phyloP scores from a whole-genome alignment of 352 stramenopile species.

The Globisporangium carolinianum region DNA sequence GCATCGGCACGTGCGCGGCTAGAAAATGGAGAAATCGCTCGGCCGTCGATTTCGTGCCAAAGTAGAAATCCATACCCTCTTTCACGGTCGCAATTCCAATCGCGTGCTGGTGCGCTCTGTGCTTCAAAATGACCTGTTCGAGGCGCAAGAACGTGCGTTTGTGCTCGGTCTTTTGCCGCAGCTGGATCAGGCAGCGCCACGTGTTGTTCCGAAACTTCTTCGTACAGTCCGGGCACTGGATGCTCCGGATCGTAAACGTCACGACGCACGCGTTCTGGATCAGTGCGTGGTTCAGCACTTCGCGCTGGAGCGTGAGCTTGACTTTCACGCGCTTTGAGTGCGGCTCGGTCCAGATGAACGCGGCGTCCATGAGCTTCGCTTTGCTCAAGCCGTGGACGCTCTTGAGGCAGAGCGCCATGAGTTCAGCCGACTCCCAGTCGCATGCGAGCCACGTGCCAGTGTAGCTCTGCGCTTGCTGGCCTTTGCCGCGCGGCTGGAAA shows the following conservation, averaged over 20 bases:
- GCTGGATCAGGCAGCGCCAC: slow-evolving; percentile 64
- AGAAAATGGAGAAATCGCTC: slow-evolving; percentile 67
- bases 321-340: slow-evolving; percentile 79
- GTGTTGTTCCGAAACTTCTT: slow-evolving; percentile 68
- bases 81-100: slow-evolving; percentile 56
- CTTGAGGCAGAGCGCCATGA: slow-evolving; percentile 78
- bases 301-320: slow-evolving; percentile 55
- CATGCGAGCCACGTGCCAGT: slow-evolving; percentile 44
- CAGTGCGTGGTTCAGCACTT: slow-evolving; percentile 64
- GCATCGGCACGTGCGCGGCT: slow-evolving; percentile 49
- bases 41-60: slow-evolving; percentile 39
- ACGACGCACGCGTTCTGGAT: slow-evolving; percentile 64
- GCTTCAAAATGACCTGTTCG: slow-evolving; percentile 72
- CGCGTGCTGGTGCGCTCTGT: slow-evolving; percentile 53
- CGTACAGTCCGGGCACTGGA: slow-evolving; percentile 67
- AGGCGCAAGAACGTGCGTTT: slow-evolving; percentile 70
- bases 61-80: slow-evolving; percentile 82
- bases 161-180: slow-evolving; percentile 69
- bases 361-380: slow-evolving; percentile 70
- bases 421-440: slow-evolving; percentile 68
- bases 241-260: slow-evolving; percentile 53
- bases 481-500: slow-evolving; percentile 51
- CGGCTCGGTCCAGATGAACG: slow-evolving; percentile 79
- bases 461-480: slow-evolving; percentile 25
- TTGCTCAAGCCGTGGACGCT: slow-evolving; percentile 52